These are phyloP conservation scores for Apiotrichum domesticum DNA, from an alignment of 1,284 basidiomycete genomes.

Conservation along the genomic window DNA sequence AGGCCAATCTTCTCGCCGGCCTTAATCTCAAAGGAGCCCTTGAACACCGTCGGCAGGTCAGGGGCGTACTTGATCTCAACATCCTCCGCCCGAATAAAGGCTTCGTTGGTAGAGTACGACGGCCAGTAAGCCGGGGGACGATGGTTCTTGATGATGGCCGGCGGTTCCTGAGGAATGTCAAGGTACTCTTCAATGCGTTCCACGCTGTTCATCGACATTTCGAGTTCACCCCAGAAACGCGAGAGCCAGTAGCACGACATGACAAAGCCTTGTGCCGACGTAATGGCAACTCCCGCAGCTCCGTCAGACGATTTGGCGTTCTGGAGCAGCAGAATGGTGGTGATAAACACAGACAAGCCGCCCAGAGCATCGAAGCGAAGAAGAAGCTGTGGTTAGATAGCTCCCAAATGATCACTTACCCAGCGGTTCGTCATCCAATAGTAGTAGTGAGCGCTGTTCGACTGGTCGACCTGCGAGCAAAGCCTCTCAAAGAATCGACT, in stretches of 20 bases:
- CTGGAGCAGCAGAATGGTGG: slow-evolving; percentile 67
- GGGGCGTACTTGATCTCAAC: slow-evolving; percentile 75
- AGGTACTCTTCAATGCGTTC: slow-evolving; percentile 87
- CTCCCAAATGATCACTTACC: not conserved
- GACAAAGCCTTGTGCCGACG: slow-evolving; percentile 50
- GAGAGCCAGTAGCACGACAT: slow-evolving; percentile 46
- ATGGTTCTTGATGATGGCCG: slow-evolving; percentile 60
- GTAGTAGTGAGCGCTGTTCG: slow-evolving; percentile 48
- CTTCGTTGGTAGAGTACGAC: slow-evolving; percentile 45
- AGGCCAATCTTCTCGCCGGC: slow-evolving; percentile 69
- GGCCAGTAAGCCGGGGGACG: slow-evolving; percentile 82
- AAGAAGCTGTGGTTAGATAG: slow-evolving; percentile 27
- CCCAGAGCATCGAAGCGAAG: slow-evolving; percentile 72
- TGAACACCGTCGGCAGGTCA: slow-evolving; percentile 74
- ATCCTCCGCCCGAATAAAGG: slow-evolving; percentile 60
- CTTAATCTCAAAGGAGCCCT: slow-evolving; percentile 65
- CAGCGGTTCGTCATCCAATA: slow-evolving; percentile 34
- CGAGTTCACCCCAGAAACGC: slow-evolving; percentile 45
- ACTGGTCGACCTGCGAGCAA: slow-evolving; percentile 65
- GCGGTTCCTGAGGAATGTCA: slow-evolving; percentile 76
- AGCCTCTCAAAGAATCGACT: slow-evolving; percentile 65
- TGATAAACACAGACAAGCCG: slow-evolving; percentile 65
- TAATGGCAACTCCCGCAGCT: slow-evolving; percentile 76
- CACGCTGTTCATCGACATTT: slow-evolving; percentile 63
- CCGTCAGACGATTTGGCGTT: slow-evolving; percentile 61